Evolutionary conservation across 2,329 filamentous ascomycete genomes (phyloP).

Genomic region (Calonectria multiphialidica): DNA sequence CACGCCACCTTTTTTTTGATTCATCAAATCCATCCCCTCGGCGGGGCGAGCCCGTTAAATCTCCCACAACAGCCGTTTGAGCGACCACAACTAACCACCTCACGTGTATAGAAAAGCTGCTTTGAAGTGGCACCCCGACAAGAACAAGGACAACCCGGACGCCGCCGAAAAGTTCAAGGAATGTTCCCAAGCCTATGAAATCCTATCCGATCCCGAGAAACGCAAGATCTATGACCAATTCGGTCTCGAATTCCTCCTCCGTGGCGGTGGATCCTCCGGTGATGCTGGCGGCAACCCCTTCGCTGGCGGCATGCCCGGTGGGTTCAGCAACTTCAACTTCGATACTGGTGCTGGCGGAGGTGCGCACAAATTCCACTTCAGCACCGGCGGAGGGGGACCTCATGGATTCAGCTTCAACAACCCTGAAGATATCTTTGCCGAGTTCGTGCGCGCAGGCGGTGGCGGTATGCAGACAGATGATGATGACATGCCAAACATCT

Average conservation of each 20-base stretch:
- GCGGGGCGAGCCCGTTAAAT: background rate
- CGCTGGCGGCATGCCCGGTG: conserved; percentile 69
- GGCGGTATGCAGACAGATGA: conserved; percentile 57
- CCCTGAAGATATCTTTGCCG: conserved; percentile 85
- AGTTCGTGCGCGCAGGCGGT: conserved; percentile 75
- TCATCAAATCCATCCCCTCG: background rate
- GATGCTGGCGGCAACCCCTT: conserved; percentile 70
- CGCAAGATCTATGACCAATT: conserved; percentile 95
- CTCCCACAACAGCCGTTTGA: conserved; percentile 4
- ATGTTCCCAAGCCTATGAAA: conserved; percentile 97
- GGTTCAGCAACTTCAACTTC: conserved; percentile 66
- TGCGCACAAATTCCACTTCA: conserved; percentile 74
- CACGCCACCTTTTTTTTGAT: conserved; percentile 2
- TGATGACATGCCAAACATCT: conserved; percentile 67
- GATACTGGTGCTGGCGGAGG: conserved; percentile 58
- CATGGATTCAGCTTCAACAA: conserved; percentile 85
- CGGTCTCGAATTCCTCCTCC: conserved; percentile 91
- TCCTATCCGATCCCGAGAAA: conserved; percentile 96
- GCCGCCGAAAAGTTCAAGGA: conserved; percentile 98
- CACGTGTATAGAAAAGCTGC: conserved; percentile 77
- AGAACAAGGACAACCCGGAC: conserved; percentile 91
- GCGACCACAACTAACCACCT: conserved; percentile 49
- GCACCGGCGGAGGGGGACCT: conserved; percentile 62
- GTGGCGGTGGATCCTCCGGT: conserved; percentile 77
- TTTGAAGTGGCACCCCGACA: conserved; percentile 95